phyloP scores from a whole-genome alignment of 495 filamentous ascomycete species.

The Penicillium turbatum region DNA sequence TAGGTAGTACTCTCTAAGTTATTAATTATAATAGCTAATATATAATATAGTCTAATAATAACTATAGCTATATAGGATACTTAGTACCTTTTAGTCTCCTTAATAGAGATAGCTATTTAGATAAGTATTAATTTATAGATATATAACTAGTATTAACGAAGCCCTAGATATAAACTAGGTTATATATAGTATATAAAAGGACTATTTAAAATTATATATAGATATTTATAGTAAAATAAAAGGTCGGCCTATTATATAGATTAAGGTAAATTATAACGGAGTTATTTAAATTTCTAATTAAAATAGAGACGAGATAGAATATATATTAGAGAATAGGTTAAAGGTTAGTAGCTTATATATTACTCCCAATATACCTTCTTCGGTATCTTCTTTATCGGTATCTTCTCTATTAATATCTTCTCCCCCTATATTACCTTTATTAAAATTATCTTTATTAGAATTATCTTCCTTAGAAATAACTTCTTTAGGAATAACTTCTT shows the following conservation, averaged over 20 bases:
- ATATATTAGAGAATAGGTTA: constrained; percentile 6
- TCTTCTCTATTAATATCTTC: neutral
- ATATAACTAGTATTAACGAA: neutral
- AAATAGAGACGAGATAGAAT: constrained; percentile 4
- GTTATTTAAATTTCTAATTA: constrained; percentile 9
- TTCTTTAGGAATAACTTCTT: too few relatives aligned
- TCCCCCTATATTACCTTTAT: neutral
- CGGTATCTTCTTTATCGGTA: neutral
- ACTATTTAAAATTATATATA: neutral
- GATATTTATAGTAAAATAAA: neutral
- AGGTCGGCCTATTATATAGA: constrained; percentile 2
- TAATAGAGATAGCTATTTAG: too few relatives aligned
- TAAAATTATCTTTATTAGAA: neutral
- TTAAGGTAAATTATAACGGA: constrained; percentile 1
- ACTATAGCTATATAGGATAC: too few relatives aligned
- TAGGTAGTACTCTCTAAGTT: too few relatives aligned
- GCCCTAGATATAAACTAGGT: neutral
- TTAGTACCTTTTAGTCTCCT: too few relatives aligned
- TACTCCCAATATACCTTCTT: neutral
- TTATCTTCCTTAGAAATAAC: too few relatives aligned
- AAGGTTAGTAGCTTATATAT: constrained; percentile 8
- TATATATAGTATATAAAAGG: neutral
- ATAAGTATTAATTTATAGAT: too few relatives aligned
- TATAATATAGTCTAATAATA: too few relatives aligned
- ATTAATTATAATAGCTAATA: too few relatives aligned